A percentile compares a stretch with the other conserved stretches of the same genome.
These are phyloP conservation scores for Hylodesmum podocarpum DNA, from an alignment of 306 rosid species.

Conservation along the genomic window DNA sequence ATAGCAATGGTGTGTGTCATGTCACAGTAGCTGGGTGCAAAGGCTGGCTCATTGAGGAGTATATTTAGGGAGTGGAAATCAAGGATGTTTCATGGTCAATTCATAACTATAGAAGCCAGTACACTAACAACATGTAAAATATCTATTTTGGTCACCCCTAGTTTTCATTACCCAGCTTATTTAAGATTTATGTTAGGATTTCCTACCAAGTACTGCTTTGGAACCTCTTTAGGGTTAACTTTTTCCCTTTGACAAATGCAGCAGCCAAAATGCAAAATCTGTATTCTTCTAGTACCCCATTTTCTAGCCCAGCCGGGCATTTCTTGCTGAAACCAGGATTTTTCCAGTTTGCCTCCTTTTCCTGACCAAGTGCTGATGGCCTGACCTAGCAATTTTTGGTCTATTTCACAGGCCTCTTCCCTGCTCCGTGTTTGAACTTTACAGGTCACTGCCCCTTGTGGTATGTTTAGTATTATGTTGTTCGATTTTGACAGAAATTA, in stretches of 20 bases:
- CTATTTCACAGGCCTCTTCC: neutral
- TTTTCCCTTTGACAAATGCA: neutral
- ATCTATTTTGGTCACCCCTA: neutral
- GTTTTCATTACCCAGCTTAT: neutral
- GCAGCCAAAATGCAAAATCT: neutral
- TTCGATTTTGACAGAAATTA: neutral
- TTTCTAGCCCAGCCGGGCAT: neutral
- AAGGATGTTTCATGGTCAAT: neutral
- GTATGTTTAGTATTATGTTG: neutral
- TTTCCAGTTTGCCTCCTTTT: neutral
- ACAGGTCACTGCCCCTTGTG: neutral
- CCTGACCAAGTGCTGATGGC: neutral
- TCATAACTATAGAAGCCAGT: neutral
- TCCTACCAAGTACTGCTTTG: neutral
- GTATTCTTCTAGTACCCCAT: neutral
- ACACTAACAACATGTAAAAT: neutral
- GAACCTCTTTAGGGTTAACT: neutral
- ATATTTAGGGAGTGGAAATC: neutral
- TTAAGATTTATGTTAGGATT: neutral
- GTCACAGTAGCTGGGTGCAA: neutral
- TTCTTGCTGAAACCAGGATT: neutral
- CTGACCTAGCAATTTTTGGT: neutral
- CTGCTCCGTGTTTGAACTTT: neutral
- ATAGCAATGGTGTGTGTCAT: neutral
- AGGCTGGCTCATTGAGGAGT: neutral